These are phyloP conservation scores for Limnomonas spitsbergensis DNA, from an alignment of 139 green algal species.

Conservation along the genomic window DNA sequence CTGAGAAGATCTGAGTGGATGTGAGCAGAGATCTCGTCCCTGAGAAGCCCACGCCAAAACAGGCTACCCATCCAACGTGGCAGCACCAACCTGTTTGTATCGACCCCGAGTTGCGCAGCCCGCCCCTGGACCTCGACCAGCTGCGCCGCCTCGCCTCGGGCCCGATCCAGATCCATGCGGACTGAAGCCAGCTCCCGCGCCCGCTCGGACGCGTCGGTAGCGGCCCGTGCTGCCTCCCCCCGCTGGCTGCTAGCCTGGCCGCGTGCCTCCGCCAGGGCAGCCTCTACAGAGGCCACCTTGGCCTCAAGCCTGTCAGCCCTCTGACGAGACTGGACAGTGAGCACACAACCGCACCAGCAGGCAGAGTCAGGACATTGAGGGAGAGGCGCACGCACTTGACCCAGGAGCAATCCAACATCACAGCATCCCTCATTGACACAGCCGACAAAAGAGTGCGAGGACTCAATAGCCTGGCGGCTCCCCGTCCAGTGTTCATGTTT, in stretches of 20 bases:
- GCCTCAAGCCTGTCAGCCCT: neutral
- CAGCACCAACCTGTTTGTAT: neutral
- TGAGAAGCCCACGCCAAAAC: too few relatives aligned
- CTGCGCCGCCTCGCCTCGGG: neutral
- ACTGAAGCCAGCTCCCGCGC: neutral
- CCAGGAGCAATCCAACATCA: too few relatives aligned
- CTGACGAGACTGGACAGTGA: neutral
- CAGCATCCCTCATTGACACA: too few relatives aligned
- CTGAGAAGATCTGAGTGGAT: too few relatives aligned
- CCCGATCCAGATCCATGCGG: neutral
- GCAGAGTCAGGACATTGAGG: too few relatives aligned
- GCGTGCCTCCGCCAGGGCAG: neutral
- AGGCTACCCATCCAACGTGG: too few relatives aligned
- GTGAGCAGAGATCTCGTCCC: too few relatives aligned
- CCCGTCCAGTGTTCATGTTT: too few relatives aligned
- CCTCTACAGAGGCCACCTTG: conserved; percentile 1
- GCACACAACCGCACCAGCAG: neutral
- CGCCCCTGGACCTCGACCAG: neutral
- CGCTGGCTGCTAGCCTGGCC: neutral
- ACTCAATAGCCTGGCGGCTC: too few relatives aligned
- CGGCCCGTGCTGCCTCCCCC: neutral
- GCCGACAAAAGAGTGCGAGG: too few relatives aligned
- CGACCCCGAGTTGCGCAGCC: neutral
- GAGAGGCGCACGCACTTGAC: too few relatives aligned
- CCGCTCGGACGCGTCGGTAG: conserved; percentile 1